A percentile compares a stretch with the other conserved stretches of the same genome.
These are phyloP conservation scores for Neofusicoccum sp. DNA, from an alignment of 2,329 filamentous ascomycete species.

Conservation along the genomic window DNA sequence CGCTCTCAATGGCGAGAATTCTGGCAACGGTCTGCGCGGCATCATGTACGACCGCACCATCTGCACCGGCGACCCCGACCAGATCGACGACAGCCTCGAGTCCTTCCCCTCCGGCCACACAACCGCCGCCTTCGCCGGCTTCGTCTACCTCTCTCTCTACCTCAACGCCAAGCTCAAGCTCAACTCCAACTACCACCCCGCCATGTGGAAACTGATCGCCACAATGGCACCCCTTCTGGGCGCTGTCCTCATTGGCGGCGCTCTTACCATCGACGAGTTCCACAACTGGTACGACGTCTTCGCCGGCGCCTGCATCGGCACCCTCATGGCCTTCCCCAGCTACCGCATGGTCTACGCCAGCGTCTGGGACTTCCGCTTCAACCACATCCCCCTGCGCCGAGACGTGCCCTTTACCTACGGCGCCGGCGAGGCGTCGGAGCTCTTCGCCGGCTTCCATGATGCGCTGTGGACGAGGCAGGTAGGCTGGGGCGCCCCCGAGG, in stretches of 20 bases:
- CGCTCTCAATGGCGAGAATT: conserved; percentile 40
- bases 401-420: conserved; percentile 56
- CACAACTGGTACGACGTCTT: conserved; percentile 77
- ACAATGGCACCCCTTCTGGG: conserved; percentile 66
- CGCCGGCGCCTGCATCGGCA: conserved; percentile 64
- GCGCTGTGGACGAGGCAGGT: conserved; percentile 59
- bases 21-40: conserved; percentile 53
- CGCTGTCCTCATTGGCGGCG: conserved; percentile 65
- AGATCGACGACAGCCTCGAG: conserved; percentile 69
- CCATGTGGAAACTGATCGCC: conserved; percentile 70
- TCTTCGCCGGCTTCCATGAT: conserved; percentile 49
- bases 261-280: conserved; percentile 65
- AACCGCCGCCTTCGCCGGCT: conserved; percentile 70
- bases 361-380: conserved; percentile 67
- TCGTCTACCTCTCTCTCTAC: conserved; percentile 69
- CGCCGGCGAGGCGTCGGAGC: conserved; percentile 34
- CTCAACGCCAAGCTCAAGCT: conserved; percentile 78
- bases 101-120: conserved; percentile 73
- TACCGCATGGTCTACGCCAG: conserved; percentile 68
- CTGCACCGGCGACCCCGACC: conserved; percentile 63
- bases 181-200: conserved; percentile 68
- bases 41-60: conserved; percentile 70
- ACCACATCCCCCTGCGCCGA: conserved; percentile 64
- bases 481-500: conserved; percentile 55
- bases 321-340: conserved; percentile 61